phyloP scores from a whole-genome alignment of 2,329 filamentous ascomycete genomes.

The Tympanopsis confertula region DNA sequence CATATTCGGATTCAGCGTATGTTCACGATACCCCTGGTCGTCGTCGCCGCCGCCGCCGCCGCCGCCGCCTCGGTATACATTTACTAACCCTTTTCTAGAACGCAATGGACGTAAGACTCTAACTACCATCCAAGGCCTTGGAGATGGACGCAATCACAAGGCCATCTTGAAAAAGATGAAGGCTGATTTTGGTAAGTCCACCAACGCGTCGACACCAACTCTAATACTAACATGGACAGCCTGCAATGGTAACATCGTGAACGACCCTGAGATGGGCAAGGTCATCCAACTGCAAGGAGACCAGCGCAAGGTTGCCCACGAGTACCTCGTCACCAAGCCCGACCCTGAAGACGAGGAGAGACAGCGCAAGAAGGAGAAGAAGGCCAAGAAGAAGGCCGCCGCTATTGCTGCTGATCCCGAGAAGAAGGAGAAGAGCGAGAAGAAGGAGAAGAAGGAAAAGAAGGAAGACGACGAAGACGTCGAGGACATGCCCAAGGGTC shows the following conservation, averaged over 20 bases:
- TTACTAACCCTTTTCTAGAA: slow-evolving; percentile 49
- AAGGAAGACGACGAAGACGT: too few relatives aligned
- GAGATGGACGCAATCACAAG: slow-evolving; percentile 98
- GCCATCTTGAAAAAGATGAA: slow-evolving; percentile 99
- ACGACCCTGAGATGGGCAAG: slow-evolving; percentile 92
- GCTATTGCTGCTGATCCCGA: too few relatives aligned
- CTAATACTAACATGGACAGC: slow-evolving; percentile 36
- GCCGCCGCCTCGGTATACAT: not conserved
- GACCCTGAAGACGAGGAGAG: too few relatives aligned
- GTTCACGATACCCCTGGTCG: slow-evolving; percentile 21
- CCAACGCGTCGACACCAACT: not conserved
- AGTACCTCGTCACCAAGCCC: slow-evolving; percentile 94
- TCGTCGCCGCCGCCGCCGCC: slow-evolving; percentile 3
- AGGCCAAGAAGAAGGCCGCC: too few relatives aligned
- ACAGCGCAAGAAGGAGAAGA: too few relatives aligned
- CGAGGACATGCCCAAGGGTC: too few relatives aligned
- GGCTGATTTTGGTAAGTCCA: slow-evolving; percentile 80
- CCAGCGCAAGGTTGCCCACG: slow-evolving; percentile 96
- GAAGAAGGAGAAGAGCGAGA: too few relatives aligned
- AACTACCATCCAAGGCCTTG: slow-evolving; percentile 97
- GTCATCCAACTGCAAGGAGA: slow-evolving; percentile 99
- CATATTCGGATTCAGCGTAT: slow-evolving; percentile 99
- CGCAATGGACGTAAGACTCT: slow-evolving; percentile 99
- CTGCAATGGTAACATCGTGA: slow-evolving; percentile 99
- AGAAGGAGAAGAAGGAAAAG: not conserved